Conservation (phyloP, 2,329 filamentous ascomycete genomes). For the Diaporthe caulivora region DNA sequence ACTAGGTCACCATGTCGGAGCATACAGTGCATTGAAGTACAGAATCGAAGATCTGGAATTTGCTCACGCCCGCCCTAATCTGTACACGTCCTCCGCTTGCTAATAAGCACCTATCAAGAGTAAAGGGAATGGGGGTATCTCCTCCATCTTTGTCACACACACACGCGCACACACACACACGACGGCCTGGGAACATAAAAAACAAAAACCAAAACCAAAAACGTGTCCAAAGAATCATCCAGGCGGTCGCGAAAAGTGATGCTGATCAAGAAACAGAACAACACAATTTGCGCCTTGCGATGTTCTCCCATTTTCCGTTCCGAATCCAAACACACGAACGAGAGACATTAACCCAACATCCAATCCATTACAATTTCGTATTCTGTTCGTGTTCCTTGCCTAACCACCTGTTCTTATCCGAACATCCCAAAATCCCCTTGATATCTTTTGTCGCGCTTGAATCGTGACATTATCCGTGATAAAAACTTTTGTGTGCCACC, state of each 20-base stretch:
- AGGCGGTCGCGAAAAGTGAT: not conserved
- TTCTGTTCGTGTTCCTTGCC: conserved; percentile 15
- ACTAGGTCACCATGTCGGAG: not conserved
- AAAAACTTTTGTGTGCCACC: conserved; percentile 27
- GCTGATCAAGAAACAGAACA: conserved; percentile 23
- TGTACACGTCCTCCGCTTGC: not conserved
- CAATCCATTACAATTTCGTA: conserved; percentile 35
- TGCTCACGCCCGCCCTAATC: conserved; percentile 9
- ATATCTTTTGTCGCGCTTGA: conserved; percentile 11
- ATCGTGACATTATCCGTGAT: conserved; percentile 2
- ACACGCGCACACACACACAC: not conserved
- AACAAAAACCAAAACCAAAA: not conserved
- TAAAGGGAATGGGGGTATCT: conserved; percentile 33
- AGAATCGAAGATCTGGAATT: conserved; percentile 16
- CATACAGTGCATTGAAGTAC: not conserved
- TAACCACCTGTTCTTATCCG: not conserved
- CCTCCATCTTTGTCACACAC: conserved; percentile 33
- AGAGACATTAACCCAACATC: conserved; percentile 20
- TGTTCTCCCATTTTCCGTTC: not conserved
- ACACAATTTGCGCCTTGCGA: conserved; percentile 32
- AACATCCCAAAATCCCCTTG: conserved; percentile 20
- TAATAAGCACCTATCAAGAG: conserved; percentile 26
- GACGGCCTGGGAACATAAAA: conserved; percentile 2
- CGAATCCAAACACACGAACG: conserved; percentile 4
- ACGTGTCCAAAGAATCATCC: not conserved